Conservation (phyloP, 2,329 filamentous ascomycete genomes). For the Arachnopeziza araneosa region DNA sequence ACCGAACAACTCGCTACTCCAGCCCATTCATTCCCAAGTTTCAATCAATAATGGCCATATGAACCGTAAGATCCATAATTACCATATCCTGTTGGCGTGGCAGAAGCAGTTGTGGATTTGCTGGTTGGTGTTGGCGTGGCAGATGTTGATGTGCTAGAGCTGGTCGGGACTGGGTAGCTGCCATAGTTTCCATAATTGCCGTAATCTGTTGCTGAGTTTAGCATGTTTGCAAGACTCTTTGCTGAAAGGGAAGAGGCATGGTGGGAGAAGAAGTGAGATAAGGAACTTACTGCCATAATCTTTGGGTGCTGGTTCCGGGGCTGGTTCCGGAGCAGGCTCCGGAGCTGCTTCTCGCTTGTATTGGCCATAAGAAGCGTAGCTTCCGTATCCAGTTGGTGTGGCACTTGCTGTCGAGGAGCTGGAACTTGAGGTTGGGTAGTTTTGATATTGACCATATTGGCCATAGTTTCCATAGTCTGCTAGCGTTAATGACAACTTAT, state of each 20-base stretch:
- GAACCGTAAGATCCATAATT: not conserved
- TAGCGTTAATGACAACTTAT: no score
- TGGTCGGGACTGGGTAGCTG: not conserved
- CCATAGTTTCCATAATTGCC: constrained; percentile 12
- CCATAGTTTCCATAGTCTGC: constrained; percentile 9
- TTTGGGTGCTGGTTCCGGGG: not conserved
- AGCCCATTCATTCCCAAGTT: not conserved
- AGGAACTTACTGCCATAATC: not conserved
- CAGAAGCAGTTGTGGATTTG: not conserved
- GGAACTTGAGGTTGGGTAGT: constrained; percentile 6
- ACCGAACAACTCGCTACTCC: no score
- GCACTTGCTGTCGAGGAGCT: not conserved
- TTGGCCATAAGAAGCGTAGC: not conserved
- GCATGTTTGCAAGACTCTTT: no score
- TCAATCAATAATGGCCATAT: not conserved
- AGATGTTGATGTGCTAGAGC: not conserved
- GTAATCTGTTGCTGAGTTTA: constrained; percentile 1
- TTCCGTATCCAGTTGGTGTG: not conserved
- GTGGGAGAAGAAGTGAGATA: not conserved
- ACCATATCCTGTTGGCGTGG: not conserved
- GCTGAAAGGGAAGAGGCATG: not conserved
- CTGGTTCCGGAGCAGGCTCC: constrained; percentile 1
- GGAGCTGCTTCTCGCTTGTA: constrained; percentile 1
- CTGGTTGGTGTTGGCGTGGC: not conserved
- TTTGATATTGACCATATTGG: constrained; percentile 6